phyloP scores from a whole-genome alignment of 768 basidiomycete species.

The Suillus subaureus region DNA sequence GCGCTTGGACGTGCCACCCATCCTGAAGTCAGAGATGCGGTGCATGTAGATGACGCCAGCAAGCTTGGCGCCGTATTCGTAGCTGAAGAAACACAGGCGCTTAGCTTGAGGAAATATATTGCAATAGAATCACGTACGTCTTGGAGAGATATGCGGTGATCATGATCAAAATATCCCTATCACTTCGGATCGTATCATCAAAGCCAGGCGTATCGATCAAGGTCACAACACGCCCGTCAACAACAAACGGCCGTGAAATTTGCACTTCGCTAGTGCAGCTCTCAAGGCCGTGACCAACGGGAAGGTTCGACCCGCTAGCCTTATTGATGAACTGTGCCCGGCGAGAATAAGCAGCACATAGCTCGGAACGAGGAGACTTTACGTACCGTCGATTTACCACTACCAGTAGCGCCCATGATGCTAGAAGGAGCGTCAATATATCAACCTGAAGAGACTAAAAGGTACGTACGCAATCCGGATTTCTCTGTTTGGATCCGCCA shows the following conservation, averaged over 20 bases:
- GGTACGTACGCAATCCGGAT: conserved; percentile 34
- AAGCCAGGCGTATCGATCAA: conserved; percentile 60
- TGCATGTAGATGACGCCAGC: conserved; percentile 59
- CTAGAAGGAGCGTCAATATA: conserved; percentile 14
- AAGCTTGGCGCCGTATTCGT: conserved; percentile 41
- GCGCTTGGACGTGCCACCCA: conserved; percentile 50
- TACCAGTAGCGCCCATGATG: conserved; percentile 37
- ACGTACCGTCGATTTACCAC: conserved; percentile 38
- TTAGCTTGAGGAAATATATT: background rate
- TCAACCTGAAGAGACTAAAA: background rate
- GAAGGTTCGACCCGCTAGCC: conserved; percentile 43
- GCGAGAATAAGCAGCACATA: background rate
- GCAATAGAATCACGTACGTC: conserved; percentile 3
- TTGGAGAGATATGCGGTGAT: conserved; percentile 36
- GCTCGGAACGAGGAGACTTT: background rate
- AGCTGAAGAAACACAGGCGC: conserved; percentile 17
- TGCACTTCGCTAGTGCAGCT: conserved; percentile 49
- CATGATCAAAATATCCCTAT: conserved; percentile 46
- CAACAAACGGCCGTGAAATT: conserved; percentile 37
- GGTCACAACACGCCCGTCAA: conserved; percentile 41
- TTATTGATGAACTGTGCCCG: conserved; percentile 47
- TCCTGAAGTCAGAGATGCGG: conserved; percentile 51
- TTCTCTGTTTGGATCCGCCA: conserved; percentile 30
- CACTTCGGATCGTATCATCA: conserved; percentile 47
- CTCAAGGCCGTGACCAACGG: conserved; percentile 40